Percentiles rank a stretch among this genome's conserved stretches.
phyloP scores from a whole-genome alignment of 129 eudicot species.

The Artemisia argyi region DNA sequence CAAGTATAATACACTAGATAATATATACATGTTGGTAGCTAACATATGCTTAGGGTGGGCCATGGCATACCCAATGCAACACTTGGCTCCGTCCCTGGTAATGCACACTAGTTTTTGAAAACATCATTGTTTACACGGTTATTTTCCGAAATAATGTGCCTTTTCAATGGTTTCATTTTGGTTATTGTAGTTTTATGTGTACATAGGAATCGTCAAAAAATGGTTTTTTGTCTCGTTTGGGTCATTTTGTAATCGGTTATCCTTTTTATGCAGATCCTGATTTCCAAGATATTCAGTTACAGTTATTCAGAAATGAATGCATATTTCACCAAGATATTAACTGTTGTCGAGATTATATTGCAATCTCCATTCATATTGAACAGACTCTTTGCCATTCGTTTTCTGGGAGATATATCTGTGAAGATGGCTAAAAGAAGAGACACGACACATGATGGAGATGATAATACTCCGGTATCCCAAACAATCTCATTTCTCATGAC shows the following conservation, averaged over 20 bases:
- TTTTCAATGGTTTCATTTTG: neutral
- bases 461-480: slow-evolving; percentile 32
- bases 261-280: slow-evolving; percentile 44
- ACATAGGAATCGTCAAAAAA: neutral
- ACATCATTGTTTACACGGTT: neutral
- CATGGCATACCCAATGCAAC: too few species aligned
- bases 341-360: slow-evolving; percentile 34
- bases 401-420: slow-evolving; percentile 46
- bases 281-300: slow-evolving; percentile 36
- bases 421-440: slow-evolving; percentile 50
- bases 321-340: slow-evolving; percentile 49
- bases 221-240: neutral
- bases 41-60: too few species aligned
- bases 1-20: too few species aligned
- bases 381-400: slow-evolving; percentile 43
- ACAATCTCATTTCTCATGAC: slow-evolving; percentile 48
- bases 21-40: too few species aligned
- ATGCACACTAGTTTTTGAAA: slow-evolving; percentile 7
- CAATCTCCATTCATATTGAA: slow-evolving; percentile 38
- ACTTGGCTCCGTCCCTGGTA: too few species aligned
- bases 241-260: too few species aligned
- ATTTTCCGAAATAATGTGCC: too few species aligned
- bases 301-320: slow-evolving; percentile 41
- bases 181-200: neutral
- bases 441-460: slow-evolving; percentile 28